These are phyloP conservation scores for Trichophyton mentagrophytes DNA, from an alignment of 2,329 filamentous ascomycete genomes.

Conservation along the genomic window DNA sequence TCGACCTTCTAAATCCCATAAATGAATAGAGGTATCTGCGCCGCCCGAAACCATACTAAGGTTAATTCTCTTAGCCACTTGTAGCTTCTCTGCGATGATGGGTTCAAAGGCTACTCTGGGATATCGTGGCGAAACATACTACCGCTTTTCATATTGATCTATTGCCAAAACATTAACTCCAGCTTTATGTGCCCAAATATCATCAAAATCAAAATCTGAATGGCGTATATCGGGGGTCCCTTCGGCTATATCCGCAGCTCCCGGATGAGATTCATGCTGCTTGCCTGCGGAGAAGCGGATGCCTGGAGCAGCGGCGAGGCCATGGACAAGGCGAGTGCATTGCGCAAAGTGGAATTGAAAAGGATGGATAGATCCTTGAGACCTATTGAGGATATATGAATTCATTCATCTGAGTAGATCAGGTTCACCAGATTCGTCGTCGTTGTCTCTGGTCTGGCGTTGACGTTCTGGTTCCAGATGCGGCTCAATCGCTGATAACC, in stretches of 20 bases:
- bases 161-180: conserved; percentile 69
- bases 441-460: background rate
- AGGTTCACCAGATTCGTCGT: background rate
- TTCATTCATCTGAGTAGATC: conserved; percentile 51
- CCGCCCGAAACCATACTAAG: conserved; percentile 68
- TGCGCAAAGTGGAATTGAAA: conserved; percentile 53
- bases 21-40: conserved; percentile 66
- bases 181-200: conserved; percentile 51
- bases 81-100: background rate
- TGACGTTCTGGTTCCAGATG: background rate
- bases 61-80: background rate
- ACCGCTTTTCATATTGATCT: conserved; percentile 67
- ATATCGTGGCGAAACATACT: conserved; percentile 34
- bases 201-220: conserved; percentile 16
- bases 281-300: conserved; percentile 49
- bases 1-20: conserved; percentile 71
- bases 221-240: conserved; percentile 5
- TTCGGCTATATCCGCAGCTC: background rate
- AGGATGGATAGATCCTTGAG: conserved; percentile 53
- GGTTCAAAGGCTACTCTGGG: background rate
- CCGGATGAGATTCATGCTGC: conserved; percentile 1
- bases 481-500: background rate
- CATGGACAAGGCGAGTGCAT: conserved; percentile 52
- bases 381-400: conserved; percentile 62
- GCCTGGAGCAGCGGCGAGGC: conserved; percentile 54